Percentiles rank a stretch among this genome's conserved stretches.
These are phyloP conservation scores for Mortierella claussenii DNA, from an alignment of 192 early-diverging fungal genomes.

Conservation along the genomic window DNA sequence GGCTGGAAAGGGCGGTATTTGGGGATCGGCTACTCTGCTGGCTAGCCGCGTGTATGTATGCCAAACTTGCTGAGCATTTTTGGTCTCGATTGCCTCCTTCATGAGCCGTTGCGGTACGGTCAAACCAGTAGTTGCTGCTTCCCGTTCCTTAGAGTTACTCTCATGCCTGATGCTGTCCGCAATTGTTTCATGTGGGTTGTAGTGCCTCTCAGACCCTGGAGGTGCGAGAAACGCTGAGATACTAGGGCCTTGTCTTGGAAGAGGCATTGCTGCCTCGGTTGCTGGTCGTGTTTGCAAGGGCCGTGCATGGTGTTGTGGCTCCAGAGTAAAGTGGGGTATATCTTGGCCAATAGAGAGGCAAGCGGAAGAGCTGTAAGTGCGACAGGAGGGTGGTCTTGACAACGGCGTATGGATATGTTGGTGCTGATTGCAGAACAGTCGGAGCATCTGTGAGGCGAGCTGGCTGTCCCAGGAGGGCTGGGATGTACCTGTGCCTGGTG, in stretches of 20 bases:
- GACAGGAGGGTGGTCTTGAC: not conserved
- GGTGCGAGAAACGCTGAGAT: slow-evolving; percentile 38
- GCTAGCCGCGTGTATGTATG: slow-evolving; percentile 21
- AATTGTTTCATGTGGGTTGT: slow-evolving; percentile 44
- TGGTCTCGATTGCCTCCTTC: slow-evolving; percentile 21
- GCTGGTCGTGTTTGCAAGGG: too few species aligned
- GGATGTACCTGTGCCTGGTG: not conserved
- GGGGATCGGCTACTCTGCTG: not conserved
- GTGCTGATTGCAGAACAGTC: slow-evolving; percentile 15
- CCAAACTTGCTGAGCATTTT: slow-evolving; percentile 35
- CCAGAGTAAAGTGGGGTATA: not conserved
- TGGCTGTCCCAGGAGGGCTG: slow-evolving; percentile 41
- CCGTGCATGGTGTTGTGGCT: not conserved
- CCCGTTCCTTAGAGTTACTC: too few species aligned
- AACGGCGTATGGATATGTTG: slow-evolving; percentile 2
- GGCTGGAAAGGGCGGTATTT: not conserved
- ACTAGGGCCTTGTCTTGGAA: not conserved
- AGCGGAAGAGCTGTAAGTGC: not conserved
- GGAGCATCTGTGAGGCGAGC: slow-evolving; percentile 25
- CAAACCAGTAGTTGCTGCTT: not conserved
- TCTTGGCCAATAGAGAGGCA: not conserved
- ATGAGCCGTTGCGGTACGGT: slow-evolving; percentile 9
- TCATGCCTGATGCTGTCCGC: slow-evolving; percentile 39
- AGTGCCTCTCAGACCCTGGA: slow-evolving; percentile 21
- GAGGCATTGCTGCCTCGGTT: not conserved